phyloP scores from a whole-genome alignment of 140 eudicot genomes.

The Ambrosia hybrid region DNA sequence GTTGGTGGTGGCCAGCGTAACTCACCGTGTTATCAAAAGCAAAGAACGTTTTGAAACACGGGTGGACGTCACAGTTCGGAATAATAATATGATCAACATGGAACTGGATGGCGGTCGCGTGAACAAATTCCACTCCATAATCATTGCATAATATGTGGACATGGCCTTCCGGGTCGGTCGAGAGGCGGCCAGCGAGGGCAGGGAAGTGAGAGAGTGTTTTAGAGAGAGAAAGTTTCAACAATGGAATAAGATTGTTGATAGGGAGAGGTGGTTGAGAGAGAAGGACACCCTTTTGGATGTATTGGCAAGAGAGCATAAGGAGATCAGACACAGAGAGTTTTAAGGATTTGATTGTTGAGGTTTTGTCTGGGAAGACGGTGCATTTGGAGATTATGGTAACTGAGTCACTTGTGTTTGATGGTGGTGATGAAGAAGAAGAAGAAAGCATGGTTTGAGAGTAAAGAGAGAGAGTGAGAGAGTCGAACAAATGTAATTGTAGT shows the following conservation, averaged over 20 bases:
- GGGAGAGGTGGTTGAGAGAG: constrained; percentile 46
- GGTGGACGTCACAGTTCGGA: constrained; percentile 43
- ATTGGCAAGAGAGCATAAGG: constrained; percentile 90
- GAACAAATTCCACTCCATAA: constrained; percentile 59
- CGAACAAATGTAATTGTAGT: not conserved
- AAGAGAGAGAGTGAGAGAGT: not conserved
- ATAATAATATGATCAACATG: constrained; percentile 19
- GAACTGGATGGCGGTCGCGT: constrained; percentile 45
- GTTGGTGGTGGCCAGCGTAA: constrained; percentile 70
- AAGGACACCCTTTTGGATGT: constrained; percentile 79
- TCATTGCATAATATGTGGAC: constrained; percentile 62
- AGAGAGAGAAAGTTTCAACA: constrained; percentile 58
- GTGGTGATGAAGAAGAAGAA: constrained; percentile 30
- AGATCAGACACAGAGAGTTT: constrained; percentile 88
- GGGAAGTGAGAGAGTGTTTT: constrained; percentile 71
- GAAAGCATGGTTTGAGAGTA: constrained; percentile 23
- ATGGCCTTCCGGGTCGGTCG: constrained; percentile 56
- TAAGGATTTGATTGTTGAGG: constrained; percentile 47
- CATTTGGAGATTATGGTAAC: constrained; percentile 61
- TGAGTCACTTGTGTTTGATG: constrained; percentile 19
- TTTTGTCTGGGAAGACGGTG: constrained; percentile 46
- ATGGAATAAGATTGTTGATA: constrained; percentile 37
- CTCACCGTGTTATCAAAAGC: constrained; percentile 69
- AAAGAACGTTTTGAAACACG: constrained; percentile 52
- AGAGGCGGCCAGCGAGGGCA: constrained; percentile 79